phyloP scores from a whole-genome alignment of 1,139 yeast genomes.

The Candida pseudoviswanathii region DNA sequence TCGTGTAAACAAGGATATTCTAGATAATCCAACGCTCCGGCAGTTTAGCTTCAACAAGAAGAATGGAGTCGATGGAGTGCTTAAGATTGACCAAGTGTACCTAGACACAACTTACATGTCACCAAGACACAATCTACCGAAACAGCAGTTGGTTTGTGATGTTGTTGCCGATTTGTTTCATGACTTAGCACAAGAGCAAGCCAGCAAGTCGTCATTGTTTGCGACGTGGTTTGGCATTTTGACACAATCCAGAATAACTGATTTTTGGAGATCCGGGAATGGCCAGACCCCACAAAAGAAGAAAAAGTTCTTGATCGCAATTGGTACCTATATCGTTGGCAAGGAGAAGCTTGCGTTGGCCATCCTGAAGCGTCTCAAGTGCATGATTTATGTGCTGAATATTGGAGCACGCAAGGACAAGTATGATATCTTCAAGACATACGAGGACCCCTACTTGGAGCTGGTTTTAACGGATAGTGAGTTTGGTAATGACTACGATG shows the following conservation, averaged over 20 bases:
- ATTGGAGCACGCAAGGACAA: conserved; percentile 51
- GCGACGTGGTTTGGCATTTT: conserved; percentile 41
- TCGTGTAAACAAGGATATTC: conserved; percentile 59
- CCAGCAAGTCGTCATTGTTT: conserved; percentile 27
- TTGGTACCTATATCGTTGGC: conserved; percentile 93
- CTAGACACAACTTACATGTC: conserved; percentile 88
- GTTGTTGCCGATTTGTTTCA: conserved; percentile 57
- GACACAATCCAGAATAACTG: conserved; percentile 49
- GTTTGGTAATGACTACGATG: conserved; percentile 38
- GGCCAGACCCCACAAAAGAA: conserved; percentile 18
- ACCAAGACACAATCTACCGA: conserved; percentile 75
- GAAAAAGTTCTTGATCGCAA: conserved; percentile 57
- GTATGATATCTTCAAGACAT: conserved; percentile 39
- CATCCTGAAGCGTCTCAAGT: conserved; percentile 56
- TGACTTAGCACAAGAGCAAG: conserved; percentile 31
- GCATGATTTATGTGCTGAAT: conserved; percentile 56
- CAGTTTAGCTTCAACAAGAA: conserved; percentile 31
- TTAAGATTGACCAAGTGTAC: conserved; percentile 55
- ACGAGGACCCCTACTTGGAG: conserved; percentile 35
- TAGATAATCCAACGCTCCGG: conserved; percentile 33
- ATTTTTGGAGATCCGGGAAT: conserved; percentile 25
- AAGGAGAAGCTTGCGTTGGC: conserved; percentile 81
- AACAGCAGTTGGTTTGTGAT: conserved; percentile 67
- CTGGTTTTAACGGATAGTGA: conserved; percentile 34
- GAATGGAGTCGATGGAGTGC: conserved; percentile 2